Base-by-base conservation (phyloP, 2,329 filamentous ascomycete genomes). In the Aspergillus udagawae region DNA sequence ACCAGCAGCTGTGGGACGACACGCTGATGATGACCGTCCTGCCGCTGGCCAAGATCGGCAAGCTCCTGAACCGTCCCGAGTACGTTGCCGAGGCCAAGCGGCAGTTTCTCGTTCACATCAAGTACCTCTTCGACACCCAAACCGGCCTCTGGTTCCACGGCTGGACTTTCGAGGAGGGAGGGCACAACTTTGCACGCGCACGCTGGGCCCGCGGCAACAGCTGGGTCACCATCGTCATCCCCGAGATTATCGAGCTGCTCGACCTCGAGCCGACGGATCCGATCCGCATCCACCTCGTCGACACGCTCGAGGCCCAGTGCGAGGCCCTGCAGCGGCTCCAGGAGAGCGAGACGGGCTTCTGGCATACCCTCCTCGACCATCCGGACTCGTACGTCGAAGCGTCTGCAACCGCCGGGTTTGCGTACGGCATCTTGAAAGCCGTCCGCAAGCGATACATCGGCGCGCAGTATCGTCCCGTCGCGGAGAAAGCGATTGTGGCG, bases 1-100 rank as follows among this genome's bases (percentile, higher is more conserved):
- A 86, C 60, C 82, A 90, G 70, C 87, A 92, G 76, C 79, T 92
- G 23, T 93, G 90, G 90, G 90, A 92, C 64, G 90, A 93, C 70
- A 93, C 90, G 5, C 79, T 93, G 48, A 92, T 93, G 89, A 93
- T 93, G 90, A 92, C 88, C 0, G 89, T 91, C 5, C 77, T 92
- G 73, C 90, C 90, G 1, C 79, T 92, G 20, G 89, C 89, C 20
- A 92, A 92, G 77, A 92, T 92, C 59, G 90, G 90, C 0, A 81
- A 86, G 55, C 77, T 91, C 3, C 80, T 93, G 2, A 79, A 83
- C 59, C 79, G 89, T 1, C 87, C 87, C 0, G 82, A 88, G 63
- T 93, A 93, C 69, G 79, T 92, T 27, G 87, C 85, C 45, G 90
- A 93, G 73, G 89, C 89, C 10, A 91, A 91, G 75, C 79, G 83